phyloP scores from a whole-genome alignment of 345 rosid genomes.

The Salix purpurea region DNA sequence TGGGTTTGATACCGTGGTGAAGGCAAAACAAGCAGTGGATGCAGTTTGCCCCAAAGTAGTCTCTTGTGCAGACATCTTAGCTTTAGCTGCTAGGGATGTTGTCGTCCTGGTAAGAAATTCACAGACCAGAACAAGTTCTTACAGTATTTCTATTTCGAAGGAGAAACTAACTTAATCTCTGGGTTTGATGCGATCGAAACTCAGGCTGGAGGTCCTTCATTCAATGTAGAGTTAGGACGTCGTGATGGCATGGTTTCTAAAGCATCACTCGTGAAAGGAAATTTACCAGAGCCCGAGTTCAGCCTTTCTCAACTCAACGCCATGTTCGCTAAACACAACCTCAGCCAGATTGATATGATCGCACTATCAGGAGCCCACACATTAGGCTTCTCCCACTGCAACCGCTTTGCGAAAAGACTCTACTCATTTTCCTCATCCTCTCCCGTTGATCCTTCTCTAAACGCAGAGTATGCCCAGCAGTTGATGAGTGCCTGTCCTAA shows the following conservation, averaged over 20 bases:
- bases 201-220: constrained; percentile 78
- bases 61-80: constrained; percentile 81
- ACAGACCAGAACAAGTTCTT: not conserved
- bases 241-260: constrained; percentile 61
- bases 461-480: constrained; percentile 48
- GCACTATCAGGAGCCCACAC: constrained; percentile 96
- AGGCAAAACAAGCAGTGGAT: constrained; percentile 75
- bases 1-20: constrained; percentile 72
- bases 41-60: constrained; percentile 58
- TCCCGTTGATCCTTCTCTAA: constrained; percentile 60
- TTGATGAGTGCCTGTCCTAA: constrained; percentile 51
- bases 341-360: constrained; percentile 64
- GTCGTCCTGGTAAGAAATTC: constrained; percentile 54
- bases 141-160: not conserved
- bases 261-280: constrained; percentile 64
- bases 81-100: constrained; percentile 80
- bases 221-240: constrained; percentile 74
- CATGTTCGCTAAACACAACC: constrained; percentile 49
- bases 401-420: constrained; percentile 57
- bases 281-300: constrained; percentile 62
- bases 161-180: not conserved
- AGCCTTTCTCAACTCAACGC: constrained; percentile 40
- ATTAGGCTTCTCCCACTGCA: constrained; percentile 78
- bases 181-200: not conserved
- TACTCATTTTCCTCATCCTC: constrained; percentile 54